These are phyloP conservation scores for Ophiostoma himal-ulmi DNA, from an alignment of 2,329 filamentous ascomycete species.

Conservation along the genomic window DNA sequence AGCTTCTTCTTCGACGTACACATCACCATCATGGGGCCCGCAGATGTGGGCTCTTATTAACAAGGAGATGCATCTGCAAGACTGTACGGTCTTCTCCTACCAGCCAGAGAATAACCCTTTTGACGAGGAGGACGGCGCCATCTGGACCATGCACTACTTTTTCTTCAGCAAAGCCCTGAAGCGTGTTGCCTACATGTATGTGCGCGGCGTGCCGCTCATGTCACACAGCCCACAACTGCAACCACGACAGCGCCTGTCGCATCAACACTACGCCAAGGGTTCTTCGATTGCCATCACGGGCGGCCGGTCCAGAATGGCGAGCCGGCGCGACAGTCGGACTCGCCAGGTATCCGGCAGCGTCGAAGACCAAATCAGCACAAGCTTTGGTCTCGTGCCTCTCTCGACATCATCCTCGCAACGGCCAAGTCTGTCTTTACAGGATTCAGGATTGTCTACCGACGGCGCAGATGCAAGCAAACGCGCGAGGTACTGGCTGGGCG, in stretches of 20 bases:
- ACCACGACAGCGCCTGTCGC: conserved; percentile 29
- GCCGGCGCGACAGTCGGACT: conserved; percentile 22
- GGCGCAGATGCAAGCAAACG: conserved; percentile 52
- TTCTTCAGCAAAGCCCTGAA: conserved; percentile 94
- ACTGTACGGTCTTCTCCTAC: conserved; percentile 87
- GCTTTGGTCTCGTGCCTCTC: neutral
- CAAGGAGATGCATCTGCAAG: conserved; percentile 85
- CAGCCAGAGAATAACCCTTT: conserved; percentile 85
- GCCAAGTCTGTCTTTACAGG: conserved; percentile 30
- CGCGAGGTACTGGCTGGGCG: conserved; percentile 81
- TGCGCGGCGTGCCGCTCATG: conserved; percentile 78
- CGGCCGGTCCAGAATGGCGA: conserved; percentile 15
- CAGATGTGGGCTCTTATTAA: conserved; percentile 90
- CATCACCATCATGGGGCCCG: conserved; percentile 70
- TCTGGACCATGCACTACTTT: conserved; percentile 96
- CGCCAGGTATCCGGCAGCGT: conserved; percentile 14
- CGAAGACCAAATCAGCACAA: conserved; percentile 6
- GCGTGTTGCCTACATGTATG: conserved; percentile 87
- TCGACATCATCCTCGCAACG: conserved; percentile 26
- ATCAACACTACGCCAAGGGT: conserved; percentile 19
- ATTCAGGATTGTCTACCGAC: conserved; percentile 11
- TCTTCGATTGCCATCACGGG: conserved; percentile 23
- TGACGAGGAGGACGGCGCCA: conserved; percentile 82
- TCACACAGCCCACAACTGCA: conserved; percentile 52
- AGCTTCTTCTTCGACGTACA: conserved; percentile 31